Conservation (phyloP, 2,329 filamentous ascomycete genomes). For the Colletotrichum zoysiae region DNA sequence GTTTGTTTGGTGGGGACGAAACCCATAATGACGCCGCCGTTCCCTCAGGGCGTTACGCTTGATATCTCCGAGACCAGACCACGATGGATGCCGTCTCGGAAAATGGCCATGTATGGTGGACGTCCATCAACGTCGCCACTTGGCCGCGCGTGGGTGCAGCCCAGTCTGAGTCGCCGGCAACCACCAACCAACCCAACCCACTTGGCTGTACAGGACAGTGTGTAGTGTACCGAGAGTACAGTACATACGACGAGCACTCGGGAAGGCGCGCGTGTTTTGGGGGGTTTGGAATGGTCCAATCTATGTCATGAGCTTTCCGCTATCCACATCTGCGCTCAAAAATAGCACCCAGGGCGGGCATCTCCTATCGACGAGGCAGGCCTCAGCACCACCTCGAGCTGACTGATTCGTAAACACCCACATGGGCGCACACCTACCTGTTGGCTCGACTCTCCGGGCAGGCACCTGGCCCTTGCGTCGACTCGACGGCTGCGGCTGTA, state of each 20-base stretch:
- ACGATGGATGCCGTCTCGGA: constrained; percentile 31
- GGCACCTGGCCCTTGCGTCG: constrained; percentile 22
- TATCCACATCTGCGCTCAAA: constrained; percentile 24
- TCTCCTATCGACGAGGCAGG: constrained; percentile 6
- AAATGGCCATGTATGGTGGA: no score
- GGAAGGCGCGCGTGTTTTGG: constrained; percentile 17
- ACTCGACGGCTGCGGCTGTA: no score
- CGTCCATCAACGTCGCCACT: constrained; percentile 14
- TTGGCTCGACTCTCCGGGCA: constrained; percentile 20
- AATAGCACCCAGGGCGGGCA: constrained; percentile 38
- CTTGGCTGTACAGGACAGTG: no score
- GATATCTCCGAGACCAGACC: constrained; percentile 21
- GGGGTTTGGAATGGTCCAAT: constrained; percentile 21
- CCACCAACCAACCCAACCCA: not conserved
- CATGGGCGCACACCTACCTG: constrained; percentile 20
- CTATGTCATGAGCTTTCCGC: constrained; percentile 5
- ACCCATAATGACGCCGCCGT: constrained; percentile 24
- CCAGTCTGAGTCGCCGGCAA: constrained; percentile 11
- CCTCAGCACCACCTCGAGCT: constrained; percentile 7
- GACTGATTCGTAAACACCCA: constrained; percentile 30
- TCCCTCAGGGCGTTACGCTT: constrained; percentile 40
- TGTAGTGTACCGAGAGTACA: no score
- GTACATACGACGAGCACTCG: not conserved
- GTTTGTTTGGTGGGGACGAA: constrained; percentile 37
- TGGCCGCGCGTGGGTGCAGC: no score